Base-by-base conservation (phyloP, 768 basidiomycete genomes). In the Calocybe cyanea region DNA sequence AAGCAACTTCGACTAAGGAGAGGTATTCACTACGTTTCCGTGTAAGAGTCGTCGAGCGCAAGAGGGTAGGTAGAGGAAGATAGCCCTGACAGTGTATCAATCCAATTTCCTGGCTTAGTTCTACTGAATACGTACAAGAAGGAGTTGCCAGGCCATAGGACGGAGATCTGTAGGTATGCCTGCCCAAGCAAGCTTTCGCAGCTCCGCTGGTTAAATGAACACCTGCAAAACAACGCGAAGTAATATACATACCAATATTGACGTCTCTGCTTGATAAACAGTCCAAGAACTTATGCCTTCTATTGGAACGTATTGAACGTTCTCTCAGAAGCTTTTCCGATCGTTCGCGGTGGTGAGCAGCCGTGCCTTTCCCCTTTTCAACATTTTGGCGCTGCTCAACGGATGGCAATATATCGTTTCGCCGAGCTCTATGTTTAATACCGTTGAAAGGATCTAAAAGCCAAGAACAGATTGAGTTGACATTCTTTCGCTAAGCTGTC, bases 11-110 rank as follows among this genome's bases (percentile, higher is more conserved):
- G 7, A 95, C 94, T 49, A 97, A 76, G 13, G 88, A 88, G 32
- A 80, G 76, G 62, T 98, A 98, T 65, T 98, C 96, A 56, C 82
- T 81, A 35, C 96, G 81, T 68, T 98, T 99, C 38, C 92, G 80
- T 20, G 80, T 74, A n/a, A 97, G 76, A 0, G 90, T 89, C 2
- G 80, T 67, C 28, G 80, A 59, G 9, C 94, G 87, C 4, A 90
- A 69, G 28, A 86, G 81, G 3, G 79, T 77, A 4, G 92, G 85
- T 13, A 95, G 71, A 1, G 96, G 95, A 20, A 96, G 78, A 64
- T 98, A 97, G 17, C 94, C 94, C 93, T 96, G 51, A 31, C 25
- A 38, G 49, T 37, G 11, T 5, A 11, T 28, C 25, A 28, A 25
- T 30, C 50, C n/a, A 41, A 43, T 28, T 38, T 13, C 47, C 14